Conservation (phyloP, 768 basidiomycete genomes). For the Trametes gibbosa region DNA sequence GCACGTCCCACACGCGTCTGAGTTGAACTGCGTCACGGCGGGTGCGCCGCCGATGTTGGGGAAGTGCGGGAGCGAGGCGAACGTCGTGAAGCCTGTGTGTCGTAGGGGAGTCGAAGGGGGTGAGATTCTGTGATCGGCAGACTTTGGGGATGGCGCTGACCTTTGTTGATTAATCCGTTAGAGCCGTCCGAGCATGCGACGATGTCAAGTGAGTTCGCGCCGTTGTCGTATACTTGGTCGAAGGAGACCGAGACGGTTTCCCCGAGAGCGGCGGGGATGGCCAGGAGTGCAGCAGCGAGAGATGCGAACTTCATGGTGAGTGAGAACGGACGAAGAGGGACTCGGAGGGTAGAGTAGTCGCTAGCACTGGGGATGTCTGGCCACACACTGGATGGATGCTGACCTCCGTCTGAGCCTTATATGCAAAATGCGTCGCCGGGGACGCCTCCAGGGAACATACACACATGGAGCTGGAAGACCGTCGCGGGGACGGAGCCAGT, state of each 20-base stretch:
- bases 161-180: constrained; percentile 44
- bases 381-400: neutral
- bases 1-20: constrained; percentile 55
- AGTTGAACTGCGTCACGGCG: constrained; percentile 50
- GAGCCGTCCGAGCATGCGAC: constrained; percentile 54
- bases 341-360: no score
- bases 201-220: constrained; percentile 35
- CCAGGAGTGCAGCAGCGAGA: constrained; percentile 10
- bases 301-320: constrained; percentile 19
- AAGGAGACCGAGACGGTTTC: constrained; percentile 33
- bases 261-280: constrained; percentile 6
- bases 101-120: neutral
- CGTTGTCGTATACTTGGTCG: constrained; percentile 54
- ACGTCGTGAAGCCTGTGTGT: constrained; percentile 41
- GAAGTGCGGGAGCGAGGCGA: constrained; percentile 53
- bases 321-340: neutral
- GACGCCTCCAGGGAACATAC: neutral
- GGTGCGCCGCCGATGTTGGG: constrained; percentile 57
- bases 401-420: neutral
- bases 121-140: neutral
- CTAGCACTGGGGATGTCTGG: neutral
- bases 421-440: neutral
- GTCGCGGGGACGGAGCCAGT: neutral
- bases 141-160: neutral
- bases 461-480: neutral